These are phyloP conservation scores for Solanum acaule DNA, from an alignment of 257 asterid species.

Conservation along the genomic window DNA sequence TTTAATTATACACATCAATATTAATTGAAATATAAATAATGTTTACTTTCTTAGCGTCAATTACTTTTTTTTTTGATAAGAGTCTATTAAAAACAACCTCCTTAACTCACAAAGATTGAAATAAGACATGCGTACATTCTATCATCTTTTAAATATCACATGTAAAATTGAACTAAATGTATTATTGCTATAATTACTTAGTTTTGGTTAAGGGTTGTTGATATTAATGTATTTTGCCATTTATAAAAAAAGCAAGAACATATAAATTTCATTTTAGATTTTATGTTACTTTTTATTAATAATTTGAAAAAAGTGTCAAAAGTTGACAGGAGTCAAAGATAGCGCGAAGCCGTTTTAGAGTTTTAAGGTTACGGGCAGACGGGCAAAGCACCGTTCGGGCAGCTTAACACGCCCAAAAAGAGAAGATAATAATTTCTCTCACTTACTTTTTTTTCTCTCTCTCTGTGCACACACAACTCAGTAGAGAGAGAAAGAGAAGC, in stretches of 20 bases:
- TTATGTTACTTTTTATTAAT: background rate
- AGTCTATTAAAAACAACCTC: rapidly evolving
- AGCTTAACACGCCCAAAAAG: constrained; percentile 60
- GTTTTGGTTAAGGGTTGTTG: background rate
- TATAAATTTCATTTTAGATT: background rate
- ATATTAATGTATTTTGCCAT: background rate
- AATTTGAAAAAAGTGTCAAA: background rate
- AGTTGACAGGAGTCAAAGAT: constrained; percentile 36
- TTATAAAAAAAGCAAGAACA: background rate
- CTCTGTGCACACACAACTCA: constrained; percentile 13
- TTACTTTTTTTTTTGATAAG: background rate
- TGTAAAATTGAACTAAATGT: background rate
- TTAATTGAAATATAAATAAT: background rate
- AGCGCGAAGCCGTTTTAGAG: constrained; percentile 50
- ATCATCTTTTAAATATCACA: background rate
- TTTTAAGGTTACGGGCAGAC: constrained; percentile 37
- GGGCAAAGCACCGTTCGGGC: constrained; percentile 64
- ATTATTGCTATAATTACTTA: background rate
- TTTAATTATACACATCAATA: background rate
- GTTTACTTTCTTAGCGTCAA: rapidly evolving
- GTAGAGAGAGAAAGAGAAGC: constrained; percentile 19
- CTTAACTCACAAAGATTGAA: background rate
- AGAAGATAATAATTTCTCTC: constrained; percentile 23
- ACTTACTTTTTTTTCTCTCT: constrained; percentile 12
- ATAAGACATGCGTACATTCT: background rate